phyloP scores from a whole-genome alignment of 1,284 basidiomycete species.

The Mycena sp. region DNA sequence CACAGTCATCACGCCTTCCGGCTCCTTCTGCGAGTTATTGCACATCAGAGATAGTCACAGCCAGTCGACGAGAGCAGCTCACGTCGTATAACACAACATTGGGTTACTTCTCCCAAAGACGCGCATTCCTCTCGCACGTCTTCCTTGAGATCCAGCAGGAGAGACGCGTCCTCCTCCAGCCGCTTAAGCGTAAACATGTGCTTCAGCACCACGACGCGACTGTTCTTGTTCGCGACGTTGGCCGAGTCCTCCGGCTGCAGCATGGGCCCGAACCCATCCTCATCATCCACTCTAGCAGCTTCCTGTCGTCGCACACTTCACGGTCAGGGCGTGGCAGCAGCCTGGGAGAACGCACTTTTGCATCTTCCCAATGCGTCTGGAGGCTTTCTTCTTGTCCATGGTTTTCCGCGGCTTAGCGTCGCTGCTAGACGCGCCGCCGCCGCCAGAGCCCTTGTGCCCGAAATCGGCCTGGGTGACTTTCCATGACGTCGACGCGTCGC shows the following conservation, averaged over 20 bases:
- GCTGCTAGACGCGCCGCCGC: conserved; percentile 37
- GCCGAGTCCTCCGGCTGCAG: conserved; percentile 62
- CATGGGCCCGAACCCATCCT: conserved; percentile 82
- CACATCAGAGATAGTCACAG: conserved; percentile 1
- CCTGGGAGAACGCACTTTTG: conserved; percentile 80
- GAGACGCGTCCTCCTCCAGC: conserved; percentile 86
- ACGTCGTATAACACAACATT: conserved; percentile 98
- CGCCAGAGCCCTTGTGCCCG: conserved; percentile 62
- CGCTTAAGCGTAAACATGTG: conserved; percentile 95
- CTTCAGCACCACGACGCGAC: conserved; percentile 89
- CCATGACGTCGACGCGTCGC: conserved; percentile 82
- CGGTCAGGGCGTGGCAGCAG: too few relatives aligned
- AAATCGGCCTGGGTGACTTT: conserved; percentile 89
- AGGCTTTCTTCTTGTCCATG: conserved; percentile 84
- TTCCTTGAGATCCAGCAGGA: conserved; percentile 94
- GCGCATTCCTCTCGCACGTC: conserved; percentile 97
- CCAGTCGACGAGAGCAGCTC: conserved; percentile 48
- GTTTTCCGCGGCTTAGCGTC: conserved; percentile 65
- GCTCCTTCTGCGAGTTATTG: conserved; percentile 75
- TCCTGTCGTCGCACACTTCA: too few relatives aligned
- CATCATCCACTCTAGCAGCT: conserved; percentile 87
- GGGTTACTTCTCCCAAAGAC: conserved; percentile 91
- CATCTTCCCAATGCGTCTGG: conserved; percentile 87
- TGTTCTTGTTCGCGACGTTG: conserved; percentile 61
- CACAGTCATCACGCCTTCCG: conserved; percentile 95